These are phyloP conservation scores for Hymenoscyphus occultus DNA, from an alignment of 2,329 filamentous ascomycete species.

Conservation along the genomic window DNA sequence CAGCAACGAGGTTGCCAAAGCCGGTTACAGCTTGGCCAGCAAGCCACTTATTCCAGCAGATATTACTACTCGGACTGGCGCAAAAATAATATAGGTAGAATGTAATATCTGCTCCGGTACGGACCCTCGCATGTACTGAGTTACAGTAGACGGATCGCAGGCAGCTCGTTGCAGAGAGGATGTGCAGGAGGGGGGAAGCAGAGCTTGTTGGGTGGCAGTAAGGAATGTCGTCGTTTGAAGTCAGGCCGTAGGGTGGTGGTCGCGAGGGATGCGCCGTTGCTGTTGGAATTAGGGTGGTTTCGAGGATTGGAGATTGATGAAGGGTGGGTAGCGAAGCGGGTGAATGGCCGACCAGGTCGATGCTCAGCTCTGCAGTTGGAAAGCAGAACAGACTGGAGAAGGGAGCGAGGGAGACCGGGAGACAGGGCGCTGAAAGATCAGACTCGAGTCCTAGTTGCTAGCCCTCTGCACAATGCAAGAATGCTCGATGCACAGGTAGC, in stretches of 20 bases:
- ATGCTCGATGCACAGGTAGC: conserved; percentile 16
- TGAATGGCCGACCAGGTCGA: conserved; percentile 21
- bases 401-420: conserved; percentile 3
- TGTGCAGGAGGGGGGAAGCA: too few relatives aligned
- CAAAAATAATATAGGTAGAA: conserved; percentile 5
- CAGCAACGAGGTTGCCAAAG: conserved; percentile 19
- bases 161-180: conserved; percentile 1
- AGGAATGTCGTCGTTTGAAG: conserved; percentile 23
- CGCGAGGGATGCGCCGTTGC: conserved; percentile 27
- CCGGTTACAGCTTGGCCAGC: conserved; percentile 31
- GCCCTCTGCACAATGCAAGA: conserved; percentile 11
- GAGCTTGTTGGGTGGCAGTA: conserved; percentile 11
- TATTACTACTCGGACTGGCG: conserved; percentile 8
- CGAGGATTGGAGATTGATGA: conserved; percentile 14
- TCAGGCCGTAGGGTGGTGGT: conserved; percentile 20
- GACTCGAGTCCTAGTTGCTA: conserved; percentile 19
- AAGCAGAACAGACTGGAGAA: too few relatives aligned
- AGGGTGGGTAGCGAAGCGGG: conserved; percentile 7
- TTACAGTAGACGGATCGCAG: background rate
- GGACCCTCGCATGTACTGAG: background rate
- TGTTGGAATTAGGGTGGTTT: conserved; percentile 18
- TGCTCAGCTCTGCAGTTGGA: conserved; percentile 7
- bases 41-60: conserved; percentile 25
- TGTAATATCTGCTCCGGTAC: background rate
- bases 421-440: conserved; percentile 24